phyloP scores from a whole-genome alignment of 768 basidiomycete genomes.

The Neoboletus brunneissimus region DNA sequence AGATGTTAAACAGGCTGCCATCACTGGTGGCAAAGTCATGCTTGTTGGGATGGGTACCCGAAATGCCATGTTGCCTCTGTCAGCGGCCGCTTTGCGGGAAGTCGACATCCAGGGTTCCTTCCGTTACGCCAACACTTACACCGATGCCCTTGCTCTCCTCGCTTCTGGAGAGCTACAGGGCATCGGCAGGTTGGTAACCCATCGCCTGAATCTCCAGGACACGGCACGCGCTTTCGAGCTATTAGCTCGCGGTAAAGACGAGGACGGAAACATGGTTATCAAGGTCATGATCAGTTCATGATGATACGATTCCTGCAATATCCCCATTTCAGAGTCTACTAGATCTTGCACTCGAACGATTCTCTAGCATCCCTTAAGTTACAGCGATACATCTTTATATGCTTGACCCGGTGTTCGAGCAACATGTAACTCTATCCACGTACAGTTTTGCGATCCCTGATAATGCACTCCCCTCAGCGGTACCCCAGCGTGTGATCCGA shows the following conservation, averaged over 20 bases:
- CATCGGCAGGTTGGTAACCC: constrained; percentile 75
- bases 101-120: constrained; percentile 93
- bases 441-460: constrained; percentile 7
- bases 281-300: constrained; percentile 78
- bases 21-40: constrained; percentile 85
- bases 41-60: constrained; percentile 95
- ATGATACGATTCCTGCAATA: constrained; percentile 11
- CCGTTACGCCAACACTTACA: constrained; percentile 88
- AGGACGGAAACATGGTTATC: constrained; percentile 76
- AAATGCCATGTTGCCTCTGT: constrained; percentile 78
- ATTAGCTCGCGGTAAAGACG: constrained; percentile 73
- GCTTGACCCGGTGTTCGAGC: constrained; percentile 9
- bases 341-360: constrained; percentile 7
- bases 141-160: constrained; percentile 77
- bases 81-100: constrained; percentile 79
- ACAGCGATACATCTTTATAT: constrained; percentile 12
- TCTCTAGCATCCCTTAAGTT: constrained; percentile 12
- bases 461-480: neutral
- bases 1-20: constrained; percentile 58
- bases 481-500: neutral
- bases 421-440: constrained; percentile 26
- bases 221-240: constrained; percentile 79
- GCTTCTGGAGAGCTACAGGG: constrained; percentile 59
- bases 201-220: constrained; percentile 64
- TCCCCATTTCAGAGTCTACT: constrained; percentile 1